phyloP scores from a whole-genome alignment of 768 basidiomycete species.

The Russula ochroleuca region DNA sequence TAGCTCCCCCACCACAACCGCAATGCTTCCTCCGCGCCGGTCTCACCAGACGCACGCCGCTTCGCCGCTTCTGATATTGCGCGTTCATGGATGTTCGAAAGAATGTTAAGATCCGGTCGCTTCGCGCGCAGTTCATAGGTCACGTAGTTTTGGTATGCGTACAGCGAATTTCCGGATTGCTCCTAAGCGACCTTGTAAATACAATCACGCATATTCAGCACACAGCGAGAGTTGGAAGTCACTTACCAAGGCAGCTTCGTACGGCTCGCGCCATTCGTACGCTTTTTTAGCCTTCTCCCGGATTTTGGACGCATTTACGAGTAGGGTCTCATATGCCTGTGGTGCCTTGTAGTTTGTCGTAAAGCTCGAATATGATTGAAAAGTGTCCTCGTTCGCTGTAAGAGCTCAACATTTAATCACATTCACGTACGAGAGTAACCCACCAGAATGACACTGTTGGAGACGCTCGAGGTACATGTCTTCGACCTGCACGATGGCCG shows the following conservation, averaged over 20 bases:
- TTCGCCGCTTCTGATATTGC: constrained; percentile 70
- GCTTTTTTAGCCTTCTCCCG: constrained; percentile 56
- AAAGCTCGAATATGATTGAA: constrained; percentile 84
- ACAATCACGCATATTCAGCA: constrained; percentile 30
- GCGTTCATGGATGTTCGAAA: constrained; percentile 64
- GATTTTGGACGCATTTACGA: constrained; percentile 74
- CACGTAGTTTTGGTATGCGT: constrained; percentile 60
- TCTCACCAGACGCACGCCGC: constrained; percentile 50
- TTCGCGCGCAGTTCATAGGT: constrained; percentile 57
- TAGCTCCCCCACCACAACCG: constrained; percentile 71
- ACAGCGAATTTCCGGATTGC: constrained; percentile 42
- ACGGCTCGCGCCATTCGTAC: constrained; percentile 58
- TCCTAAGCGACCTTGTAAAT: constrained; percentile 27
- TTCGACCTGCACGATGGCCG: constrained; percentile 51
- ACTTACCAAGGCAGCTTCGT: constrained; percentile 59
- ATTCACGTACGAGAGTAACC: constrained; percentile 24
- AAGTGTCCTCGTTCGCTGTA: constrained; percentile 76
- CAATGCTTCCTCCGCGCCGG: constrained; percentile 53
- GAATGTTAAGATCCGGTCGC: constrained; percentile 53
- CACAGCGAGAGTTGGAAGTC: background rate
- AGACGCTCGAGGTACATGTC: constrained; percentile 61
- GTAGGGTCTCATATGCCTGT: constrained; percentile 68
- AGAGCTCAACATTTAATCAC: background rate
- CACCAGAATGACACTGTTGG: constrained; percentile 72
- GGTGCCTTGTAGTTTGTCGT: constrained; percentile 73